phyloP scores from a whole-genome alignment of 495 filamentous ascomycete species.

The Jackrogersella multiformis region DNA sequence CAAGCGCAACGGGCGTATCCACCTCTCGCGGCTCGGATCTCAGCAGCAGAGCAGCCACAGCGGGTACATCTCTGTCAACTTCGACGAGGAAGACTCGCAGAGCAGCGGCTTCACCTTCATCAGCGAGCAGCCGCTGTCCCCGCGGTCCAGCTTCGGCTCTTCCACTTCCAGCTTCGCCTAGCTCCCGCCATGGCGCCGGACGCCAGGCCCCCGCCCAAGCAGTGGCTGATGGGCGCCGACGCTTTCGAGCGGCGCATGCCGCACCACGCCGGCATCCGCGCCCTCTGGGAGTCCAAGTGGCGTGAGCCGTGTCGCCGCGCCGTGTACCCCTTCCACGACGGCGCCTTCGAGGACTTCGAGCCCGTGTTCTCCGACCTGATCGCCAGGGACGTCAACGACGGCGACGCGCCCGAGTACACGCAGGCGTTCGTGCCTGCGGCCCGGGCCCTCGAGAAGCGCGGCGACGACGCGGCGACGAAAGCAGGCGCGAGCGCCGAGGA shows the following conservation, averaged over 20 bases:
- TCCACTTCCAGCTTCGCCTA: conserved; percentile 10
- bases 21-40: conserved; percentile 37
- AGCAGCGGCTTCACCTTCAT: conserved; percentile 30
- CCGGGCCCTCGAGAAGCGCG: conserved; percentile 59
- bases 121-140: conserved; percentile 22
- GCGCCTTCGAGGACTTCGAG: conserved; percentile 72
- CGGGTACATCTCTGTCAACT: conserved; percentile 24
- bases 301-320: conserved; percentile 71
- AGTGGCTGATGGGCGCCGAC: conserved; percentile 56
- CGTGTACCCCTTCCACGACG: conserved; percentile 84
- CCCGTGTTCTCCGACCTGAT: conserved; percentile 74
- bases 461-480: conserved; percentile 53
- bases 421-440: conserved; percentile 67
- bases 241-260: conserved; percentile 61
- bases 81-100: conserved; percentile 28
- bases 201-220: conserved; percentile 29
- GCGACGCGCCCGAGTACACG: conserved; percentile 71
- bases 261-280: conserved; percentile 77
- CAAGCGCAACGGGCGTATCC: conserved; percentile 41
- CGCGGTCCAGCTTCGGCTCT: conserved; percentile 32
- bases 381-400: conserved; percentile 67
- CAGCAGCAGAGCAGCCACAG: conserved; percentile 8
- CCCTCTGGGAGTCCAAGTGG: conserved; percentile 86
- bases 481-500: conserved; percentile 45
- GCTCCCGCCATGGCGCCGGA: conserved; percentile 20